phyloP scores from a whole-genome alignment of 768 basidiomycete genomes.

The Rhizopogon vulgaris region DNA sequence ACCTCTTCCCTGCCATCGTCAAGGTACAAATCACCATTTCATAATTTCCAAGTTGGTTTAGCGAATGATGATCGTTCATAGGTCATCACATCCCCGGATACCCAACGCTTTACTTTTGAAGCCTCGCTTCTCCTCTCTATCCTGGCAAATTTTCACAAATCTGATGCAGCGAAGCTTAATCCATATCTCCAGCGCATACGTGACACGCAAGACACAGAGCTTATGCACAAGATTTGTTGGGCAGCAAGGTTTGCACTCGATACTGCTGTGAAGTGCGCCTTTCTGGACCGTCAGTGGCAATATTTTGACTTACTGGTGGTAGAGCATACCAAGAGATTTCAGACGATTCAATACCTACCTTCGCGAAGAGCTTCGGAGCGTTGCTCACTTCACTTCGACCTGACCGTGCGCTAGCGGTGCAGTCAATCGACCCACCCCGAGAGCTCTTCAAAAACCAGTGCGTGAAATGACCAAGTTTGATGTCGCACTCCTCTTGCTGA shows the following conservation, averaged over 20 bases:
- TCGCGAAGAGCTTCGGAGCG: conserved; percentile 46
- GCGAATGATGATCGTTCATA: conserved; percentile 14
- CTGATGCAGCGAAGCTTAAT: conserved; percentile 64
- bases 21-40: conserved; percentile 26
- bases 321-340: conserved; percentile 54
- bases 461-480: conserved; percentile 7
- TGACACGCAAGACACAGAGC: conserved; percentile 38
- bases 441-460: conserved; percentile 57
- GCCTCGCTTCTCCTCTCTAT: conserved; percentile 53
- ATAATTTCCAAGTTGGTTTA: background rate
- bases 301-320: background rate
- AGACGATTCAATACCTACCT: conserved; percentile 46
- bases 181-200: conserved; percentile 52
- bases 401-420: conserved; percentile 44
- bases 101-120: conserved; percentile 52
- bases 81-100: conserved; percentile 53
- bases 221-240: conserved; percentile 56
- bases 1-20: conserved; percentile 52
- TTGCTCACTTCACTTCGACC: conserved; percentile 48
- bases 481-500: background rate
- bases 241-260: conserved; percentile 47
- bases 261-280: conserved; percentile 42
- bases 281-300: background rate
- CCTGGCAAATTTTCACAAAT: conserved; percentile 67
- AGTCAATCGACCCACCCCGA: conserved; percentile 39